Conservation (phyloP, 805 yeast genomes). For the Jamesozyma hellenica region DNA sequence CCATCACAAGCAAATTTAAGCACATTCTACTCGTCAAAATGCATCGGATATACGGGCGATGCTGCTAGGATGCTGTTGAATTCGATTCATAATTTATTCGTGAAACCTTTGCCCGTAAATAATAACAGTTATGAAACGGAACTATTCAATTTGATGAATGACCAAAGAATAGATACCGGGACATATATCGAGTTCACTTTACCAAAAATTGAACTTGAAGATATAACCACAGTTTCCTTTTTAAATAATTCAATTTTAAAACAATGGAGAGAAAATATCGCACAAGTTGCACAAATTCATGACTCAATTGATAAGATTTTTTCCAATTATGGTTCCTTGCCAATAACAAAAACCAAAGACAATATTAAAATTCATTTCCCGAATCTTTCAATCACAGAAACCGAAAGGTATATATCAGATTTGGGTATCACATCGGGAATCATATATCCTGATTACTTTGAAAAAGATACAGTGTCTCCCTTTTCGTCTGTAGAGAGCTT, state of each 20-base stretch:
- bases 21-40: slow-evolving; percentile 13
- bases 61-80: slow-evolving; percentile 44
- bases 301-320: slow-evolving; percentile 33
- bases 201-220: slow-evolving; percentile 20
- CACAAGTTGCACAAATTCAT: background rate
- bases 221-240: background rate
- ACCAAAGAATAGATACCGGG: slow-evolving; percentile 27
- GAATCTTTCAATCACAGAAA: slow-evolving; percentile 49
- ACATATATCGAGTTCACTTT: slow-evolving; percentile 50
- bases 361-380: slow-evolving; percentile 56
- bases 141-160: slow-evolving; percentile 21
- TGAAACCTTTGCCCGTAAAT: background rate
- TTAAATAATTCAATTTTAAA: background rate
- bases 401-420: slow-evolving; percentile 48
- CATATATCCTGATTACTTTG: slow-evolving; percentile 26
- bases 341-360: slow-evolving; percentile 38
- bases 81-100: background rate
- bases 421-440: slow-evolving; percentile 50
- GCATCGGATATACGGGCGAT: slow-evolving; percentile 34
- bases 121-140: slow-evolving; percentile 8
- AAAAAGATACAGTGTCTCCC: background rate
- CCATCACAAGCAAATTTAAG: too few relatives aligned
- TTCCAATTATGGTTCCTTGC: slow-evolving; percentile 54
- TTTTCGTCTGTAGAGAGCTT: slow-evolving; percentile 1
- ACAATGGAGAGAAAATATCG: slow-evolving; percentile 6